phyloP scores from a whole-genome alignment of 306 rosid genomes.

The Neltuma alba region DNA sequence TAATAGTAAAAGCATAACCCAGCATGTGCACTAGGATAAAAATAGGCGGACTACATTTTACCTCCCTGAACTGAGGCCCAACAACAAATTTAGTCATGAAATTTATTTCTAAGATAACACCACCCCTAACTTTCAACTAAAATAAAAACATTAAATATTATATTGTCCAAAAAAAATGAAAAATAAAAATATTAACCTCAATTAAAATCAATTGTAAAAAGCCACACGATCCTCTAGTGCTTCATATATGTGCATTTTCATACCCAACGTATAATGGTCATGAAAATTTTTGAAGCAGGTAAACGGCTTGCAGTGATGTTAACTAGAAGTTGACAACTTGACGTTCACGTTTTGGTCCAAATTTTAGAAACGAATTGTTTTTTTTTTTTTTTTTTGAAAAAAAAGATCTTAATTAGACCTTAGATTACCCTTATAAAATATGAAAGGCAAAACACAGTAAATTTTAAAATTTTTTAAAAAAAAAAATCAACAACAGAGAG shows the following conservation, averaged over 20 bases:
- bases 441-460: not conserved
- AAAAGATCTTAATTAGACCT: not conserved
- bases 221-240: not conserved
- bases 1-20: not conserved
- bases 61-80: not conserved
- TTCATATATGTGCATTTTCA: not conserved
- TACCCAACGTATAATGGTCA: not conserved
- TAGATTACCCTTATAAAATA: not conserved
- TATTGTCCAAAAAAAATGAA: not conserved
- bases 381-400: not conserved
- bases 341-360: not conserved
- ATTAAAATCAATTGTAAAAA: not conserved
- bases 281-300: not conserved
- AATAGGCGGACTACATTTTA: not conserved
- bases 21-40: slow-evolving; percentile 1
- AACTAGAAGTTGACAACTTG: not conserved
- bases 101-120: not conserved
- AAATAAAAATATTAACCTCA: not conserved
- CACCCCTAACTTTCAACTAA: not conserved
- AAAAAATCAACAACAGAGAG: not conserved
- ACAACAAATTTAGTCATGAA: not conserved
- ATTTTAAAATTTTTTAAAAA: no score
- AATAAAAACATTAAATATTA: not conserved
- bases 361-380: not conserved
- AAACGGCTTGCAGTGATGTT: not conserved